Evolutionary conservation across 2,329 filamentous ascomycete species (phyloP).

Genomic region (Thermoascus crustaceus): DNA sequence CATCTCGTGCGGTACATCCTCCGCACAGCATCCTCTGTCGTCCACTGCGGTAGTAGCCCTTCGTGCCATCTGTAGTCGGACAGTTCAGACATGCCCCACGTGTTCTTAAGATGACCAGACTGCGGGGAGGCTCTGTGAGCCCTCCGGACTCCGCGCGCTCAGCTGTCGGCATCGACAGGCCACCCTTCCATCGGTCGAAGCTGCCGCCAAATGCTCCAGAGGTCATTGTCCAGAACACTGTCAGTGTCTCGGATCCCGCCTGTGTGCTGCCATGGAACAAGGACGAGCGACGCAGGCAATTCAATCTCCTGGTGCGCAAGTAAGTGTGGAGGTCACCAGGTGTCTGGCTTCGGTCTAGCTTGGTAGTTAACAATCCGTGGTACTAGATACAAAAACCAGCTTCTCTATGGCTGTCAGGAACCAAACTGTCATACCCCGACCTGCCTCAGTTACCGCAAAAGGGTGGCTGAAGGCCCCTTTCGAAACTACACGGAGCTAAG

Average conservation of each 20-base stretch:
- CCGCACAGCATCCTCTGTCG: too few species aligned
- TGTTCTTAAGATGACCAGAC: constrained; percentile 31
- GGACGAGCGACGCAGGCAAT: constrained; percentile 33
- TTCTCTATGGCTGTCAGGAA: constrained; percentile 71
- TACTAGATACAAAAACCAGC: constrained; percentile 67
- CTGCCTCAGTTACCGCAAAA: constrained; percentile 70
- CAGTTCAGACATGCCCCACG: constrained; percentile 18
- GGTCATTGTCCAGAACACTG: constrained; percentile 30
- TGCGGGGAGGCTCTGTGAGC: constrained; percentile 33
- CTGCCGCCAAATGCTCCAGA: constrained; percentile 35
- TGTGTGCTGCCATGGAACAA: constrained; percentile 31
- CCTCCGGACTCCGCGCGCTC: constrained; percentile 21
- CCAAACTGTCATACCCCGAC: constrained; percentile 63
- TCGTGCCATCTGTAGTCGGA: too few species aligned
- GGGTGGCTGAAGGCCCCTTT: constrained; percentile 59
- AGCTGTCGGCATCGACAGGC: constrained; percentile 18
- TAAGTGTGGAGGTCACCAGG: constrained; percentile 29
- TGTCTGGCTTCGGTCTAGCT: constrained; percentile 7
- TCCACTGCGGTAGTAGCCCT: too few species aligned
- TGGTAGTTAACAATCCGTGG: too few species aligned
- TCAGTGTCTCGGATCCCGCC: constrained; percentile 29
- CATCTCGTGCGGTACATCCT: too few species aligned
- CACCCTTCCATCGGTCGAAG: constrained; percentile 27
- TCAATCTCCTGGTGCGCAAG: constrained; percentile 60
- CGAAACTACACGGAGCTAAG: constrained; percentile 74